phyloP scores from a whole-genome alignment of 352 stramenopile species.

The Globisporangium cylindrosporum region DNA sequence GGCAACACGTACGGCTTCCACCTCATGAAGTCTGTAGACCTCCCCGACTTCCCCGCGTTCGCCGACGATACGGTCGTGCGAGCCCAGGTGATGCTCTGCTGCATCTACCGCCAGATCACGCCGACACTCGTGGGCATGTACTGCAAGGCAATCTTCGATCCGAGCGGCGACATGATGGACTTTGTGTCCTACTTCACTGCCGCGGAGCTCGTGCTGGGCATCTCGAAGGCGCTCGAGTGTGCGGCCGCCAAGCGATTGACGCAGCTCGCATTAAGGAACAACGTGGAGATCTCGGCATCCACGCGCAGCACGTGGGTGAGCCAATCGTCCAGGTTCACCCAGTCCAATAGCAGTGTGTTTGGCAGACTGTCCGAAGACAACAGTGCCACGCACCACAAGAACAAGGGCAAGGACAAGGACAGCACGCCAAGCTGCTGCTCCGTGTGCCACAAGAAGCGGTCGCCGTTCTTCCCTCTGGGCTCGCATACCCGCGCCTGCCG shows the following conservation, averaged over 20 bases:
- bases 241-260: constrained; percentile 17
- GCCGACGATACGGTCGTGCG: not conserved
- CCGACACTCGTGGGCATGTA: constrained; percentile 8
- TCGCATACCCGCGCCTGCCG: constrained; percentile 30
- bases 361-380: no score
- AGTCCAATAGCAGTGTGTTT: not conserved
- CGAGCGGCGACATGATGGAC: constrained; percentile 11
- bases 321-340: constrained; percentile 2
- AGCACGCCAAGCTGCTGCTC: not conserved
- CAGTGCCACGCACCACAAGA: no score
- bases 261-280: constrained; percentile 5
- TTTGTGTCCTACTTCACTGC: constrained; percentile 15
- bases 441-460: constrained; percentile 11
- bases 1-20: constrained; percentile 35
- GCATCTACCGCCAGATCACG: constrained; percentile 15
- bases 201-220: constrained; percentile 13
- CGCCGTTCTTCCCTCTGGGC: constrained; percentile 10
- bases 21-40: constrained; percentile 18
- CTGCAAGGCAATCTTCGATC: constrained; percentile 16
- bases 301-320: constrained; percentile 1
- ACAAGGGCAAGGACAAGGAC: constrained; percentile 1
- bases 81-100: constrained; percentile 15
- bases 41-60: constrained; percentile 4
- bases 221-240: constrained; percentile 18
- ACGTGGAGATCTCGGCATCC: not conserved